A percentile compares a stretch with the other conserved stretches of the same genome.
Conservation (phyloP, 768 basidiomycete genomes). For the Suillus clintonianus region DNA sequence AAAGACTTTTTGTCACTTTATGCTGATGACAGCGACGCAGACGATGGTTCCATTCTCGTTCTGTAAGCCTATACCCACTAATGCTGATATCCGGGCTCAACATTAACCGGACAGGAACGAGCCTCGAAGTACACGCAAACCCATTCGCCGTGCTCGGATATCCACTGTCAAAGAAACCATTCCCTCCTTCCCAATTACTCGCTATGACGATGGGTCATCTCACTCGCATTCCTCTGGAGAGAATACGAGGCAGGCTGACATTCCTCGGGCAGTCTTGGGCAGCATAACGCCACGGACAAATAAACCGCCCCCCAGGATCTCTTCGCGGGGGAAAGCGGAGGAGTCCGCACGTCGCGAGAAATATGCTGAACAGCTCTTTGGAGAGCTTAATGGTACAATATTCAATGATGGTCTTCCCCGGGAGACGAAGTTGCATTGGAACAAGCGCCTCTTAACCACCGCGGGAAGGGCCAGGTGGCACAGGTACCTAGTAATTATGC, state of each 20-base stretch:
- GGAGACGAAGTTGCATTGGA: conserved; percentile 65
- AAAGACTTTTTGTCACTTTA: conserved; percentile 22
- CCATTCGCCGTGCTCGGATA: conserved; percentile 31
- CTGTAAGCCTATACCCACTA: conserved; percentile 30
- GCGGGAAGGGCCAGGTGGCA: conserved; percentile 73
- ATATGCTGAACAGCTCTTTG: conserved; percentile 63
- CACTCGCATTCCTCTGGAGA: conserved; percentile 9
- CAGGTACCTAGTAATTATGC: conserved; percentile 37
- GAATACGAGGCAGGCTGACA: background rate
- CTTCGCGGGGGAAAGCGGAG: conserved; percentile 45
- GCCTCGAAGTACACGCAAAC: conserved; percentile 49
- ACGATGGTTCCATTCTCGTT: conserved; percentile 40
- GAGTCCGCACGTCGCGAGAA: conserved; percentile 46
- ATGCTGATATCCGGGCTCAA: conserved; percentile 1
- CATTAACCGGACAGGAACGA: conserved; percentile 40
- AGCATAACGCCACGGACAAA: conserved; percentile 6
- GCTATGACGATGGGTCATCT: background rate
- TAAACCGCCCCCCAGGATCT: conserved; percentile 21
- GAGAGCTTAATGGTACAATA: conserved; percentile 56
- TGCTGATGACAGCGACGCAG: conserved; percentile 33
- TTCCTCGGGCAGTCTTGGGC: conserved; percentile 9
- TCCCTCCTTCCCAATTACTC: background rate
- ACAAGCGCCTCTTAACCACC: conserved; percentile 61
- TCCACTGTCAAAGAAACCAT: background rate
- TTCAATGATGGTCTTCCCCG: conserved; percentile 57